Evolutionary conservation across 2,329 filamentous ascomycete genomes (phyloP).

Genomic region (Diaporthe velutina): DNA sequence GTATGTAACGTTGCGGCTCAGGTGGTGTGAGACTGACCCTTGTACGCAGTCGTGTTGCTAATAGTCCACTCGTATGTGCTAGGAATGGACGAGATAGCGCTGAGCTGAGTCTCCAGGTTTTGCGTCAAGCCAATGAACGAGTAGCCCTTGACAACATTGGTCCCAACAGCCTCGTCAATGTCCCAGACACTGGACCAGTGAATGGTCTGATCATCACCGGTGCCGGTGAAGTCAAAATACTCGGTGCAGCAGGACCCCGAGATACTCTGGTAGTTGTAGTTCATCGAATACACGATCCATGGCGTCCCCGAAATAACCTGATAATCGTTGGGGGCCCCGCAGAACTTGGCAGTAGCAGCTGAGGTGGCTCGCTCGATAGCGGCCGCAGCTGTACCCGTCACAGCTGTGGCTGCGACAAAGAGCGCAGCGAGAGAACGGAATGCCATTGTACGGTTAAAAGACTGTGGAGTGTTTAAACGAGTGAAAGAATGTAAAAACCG

Average conservation of each 20-base stretch:
- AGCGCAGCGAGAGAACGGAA: slow-evolving; percentile 22
- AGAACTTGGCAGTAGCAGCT: slow-evolving; percentile 38
- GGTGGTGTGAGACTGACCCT: slow-evolving; percentile 42
- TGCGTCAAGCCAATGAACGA: slow-evolving; percentile 58
- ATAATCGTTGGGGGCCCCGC: slow-evolving; percentile 45
- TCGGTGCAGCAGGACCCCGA: slow-evolving; percentile 55
- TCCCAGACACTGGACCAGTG: slow-evolving; percentile 54
- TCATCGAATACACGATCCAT: slow-evolving; percentile 61
- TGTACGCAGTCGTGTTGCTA: slow-evolving; percentile 55
- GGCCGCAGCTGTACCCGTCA: not conserved
- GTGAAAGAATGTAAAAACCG: not conserved
- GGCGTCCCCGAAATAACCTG: slow-evolving; percentile 53
- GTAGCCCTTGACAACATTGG: slow-evolving; percentile 57
- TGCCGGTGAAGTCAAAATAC: slow-evolving; percentile 51
- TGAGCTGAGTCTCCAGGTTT: slow-evolving; percentile 54
- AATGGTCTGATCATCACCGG: slow-evolving; percentile 48
- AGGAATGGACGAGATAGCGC: slow-evolving; percentile 54
- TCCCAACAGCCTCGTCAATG: slow-evolving; percentile 51
- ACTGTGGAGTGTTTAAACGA: not conserved
- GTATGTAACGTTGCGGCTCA: too few species aligned
- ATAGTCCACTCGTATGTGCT: slow-evolving; percentile 55
- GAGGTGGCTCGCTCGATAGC: slow-evolving; percentile 11
- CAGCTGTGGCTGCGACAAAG: slow-evolving; percentile 21
- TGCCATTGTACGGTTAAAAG: slow-evolving; percentile 28
- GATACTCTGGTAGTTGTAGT: slow-evolving; percentile 55